phyloP scores from a whole-genome alignment of 768 basidiomycete species.

The Podaxis sp. region DNA sequence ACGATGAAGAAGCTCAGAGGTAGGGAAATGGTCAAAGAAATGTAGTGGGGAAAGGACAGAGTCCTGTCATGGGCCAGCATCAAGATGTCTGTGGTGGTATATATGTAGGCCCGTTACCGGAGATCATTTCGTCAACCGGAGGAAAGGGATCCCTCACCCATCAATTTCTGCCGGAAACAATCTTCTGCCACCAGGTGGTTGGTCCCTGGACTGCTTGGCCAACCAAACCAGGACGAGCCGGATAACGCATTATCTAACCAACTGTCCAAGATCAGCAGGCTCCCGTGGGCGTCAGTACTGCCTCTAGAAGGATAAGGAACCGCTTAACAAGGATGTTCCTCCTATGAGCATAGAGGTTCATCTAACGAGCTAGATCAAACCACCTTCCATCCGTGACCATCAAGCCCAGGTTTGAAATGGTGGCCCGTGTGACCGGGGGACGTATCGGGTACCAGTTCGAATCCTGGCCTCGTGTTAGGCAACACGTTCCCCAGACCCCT shows the following conservation, averaged over 20 bases:
- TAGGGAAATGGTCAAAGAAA: constrained; percentile 14
- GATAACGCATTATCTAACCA: background rate
- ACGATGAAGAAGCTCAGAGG: constrained; percentile 18
- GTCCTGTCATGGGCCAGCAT: constrained; percentile 36
- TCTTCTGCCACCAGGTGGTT: constrained; percentile 28
- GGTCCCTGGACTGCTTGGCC: constrained; percentile 29
- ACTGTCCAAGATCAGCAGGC: background rate
- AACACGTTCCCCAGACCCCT: background rate
- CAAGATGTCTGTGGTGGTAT: constrained; percentile 27
- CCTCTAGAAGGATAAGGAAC: background rate
- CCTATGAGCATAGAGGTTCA: background rate
- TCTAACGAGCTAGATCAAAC: constrained; percentile 28
- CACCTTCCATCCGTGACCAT: constrained; percentile 18
- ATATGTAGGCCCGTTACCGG: constrained; percentile 40
- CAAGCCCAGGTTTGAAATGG: background rate
- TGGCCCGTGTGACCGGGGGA: constrained; percentile 2
- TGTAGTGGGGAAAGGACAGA: constrained; percentile 30
- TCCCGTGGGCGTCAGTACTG: background rate
- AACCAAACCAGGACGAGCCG: constrained; percentile 15
- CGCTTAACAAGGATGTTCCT: background rate
- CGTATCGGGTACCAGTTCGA: constrained; percentile 11
- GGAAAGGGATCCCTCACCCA: constrained; percentile 27
- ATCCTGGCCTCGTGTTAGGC: background rate
- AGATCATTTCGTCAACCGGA: constrained; percentile 30
- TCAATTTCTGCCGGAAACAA: constrained; percentile 28